Evolutionary conservation across 352 stramenopile genomes (phyloP).

Genomic region (Phytophthora citricola): DNA sequence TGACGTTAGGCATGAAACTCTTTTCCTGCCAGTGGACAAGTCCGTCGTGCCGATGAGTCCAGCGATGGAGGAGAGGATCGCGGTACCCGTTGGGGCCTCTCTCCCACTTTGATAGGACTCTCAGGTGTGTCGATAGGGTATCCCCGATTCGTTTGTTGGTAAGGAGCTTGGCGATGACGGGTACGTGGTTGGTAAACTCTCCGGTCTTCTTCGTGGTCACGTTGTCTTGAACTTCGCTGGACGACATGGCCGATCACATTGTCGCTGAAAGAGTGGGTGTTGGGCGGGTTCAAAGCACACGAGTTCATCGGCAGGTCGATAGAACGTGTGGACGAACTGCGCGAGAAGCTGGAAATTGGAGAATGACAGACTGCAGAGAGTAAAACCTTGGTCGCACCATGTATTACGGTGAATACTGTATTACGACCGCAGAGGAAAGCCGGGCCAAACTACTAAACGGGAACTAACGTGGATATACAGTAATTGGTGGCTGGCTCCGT

Average conservation of each 20-base stretch:
- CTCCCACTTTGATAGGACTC: neutral
- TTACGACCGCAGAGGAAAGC: too few species aligned
- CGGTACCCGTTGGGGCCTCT: neutral
- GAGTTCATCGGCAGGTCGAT: conserved; percentile 5
- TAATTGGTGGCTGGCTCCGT: too few species aligned
- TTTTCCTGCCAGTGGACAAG: neutral
- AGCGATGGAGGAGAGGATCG: neutral
- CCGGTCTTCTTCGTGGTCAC: neutral
- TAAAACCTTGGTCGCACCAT: too few species aligned
- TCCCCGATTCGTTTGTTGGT: neutral
- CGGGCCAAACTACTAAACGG: too few species aligned
- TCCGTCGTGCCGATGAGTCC: neutral
- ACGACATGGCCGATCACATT: conserved; percentile 13
- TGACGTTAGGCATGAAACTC: conserved; percentile 1
- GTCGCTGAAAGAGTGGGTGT: conserved; percentile 7
- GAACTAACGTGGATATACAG: too few species aligned
- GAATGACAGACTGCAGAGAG: neutral
- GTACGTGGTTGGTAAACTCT: conserved; percentile 1
- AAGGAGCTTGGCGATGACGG: neutral
- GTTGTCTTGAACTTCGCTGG: conserved; percentile 1
- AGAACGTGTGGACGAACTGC: neutral
- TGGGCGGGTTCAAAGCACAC: conserved; percentile 1
- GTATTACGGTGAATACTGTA: too few species aligned
- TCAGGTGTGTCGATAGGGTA: neutral
- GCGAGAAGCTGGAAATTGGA: neutral